A percentile compares a stretch with the other conserved stretches of the same genome.
Conservation (phyloP, 176 grass and related monocot genomes). For the Triticum timopheevii region DNA sequence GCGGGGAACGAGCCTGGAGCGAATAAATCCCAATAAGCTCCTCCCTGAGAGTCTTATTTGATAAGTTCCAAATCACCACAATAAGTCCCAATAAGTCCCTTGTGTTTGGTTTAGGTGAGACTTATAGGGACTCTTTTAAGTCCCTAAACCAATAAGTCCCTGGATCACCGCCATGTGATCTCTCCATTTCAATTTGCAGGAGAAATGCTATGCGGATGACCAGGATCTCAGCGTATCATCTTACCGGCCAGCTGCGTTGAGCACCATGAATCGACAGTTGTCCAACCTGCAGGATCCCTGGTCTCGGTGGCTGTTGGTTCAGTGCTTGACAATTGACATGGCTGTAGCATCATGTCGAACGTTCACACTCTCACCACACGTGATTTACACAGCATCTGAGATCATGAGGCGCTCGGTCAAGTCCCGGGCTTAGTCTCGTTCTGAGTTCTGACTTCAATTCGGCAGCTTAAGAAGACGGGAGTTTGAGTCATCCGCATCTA, state of each 20-base stretch:
- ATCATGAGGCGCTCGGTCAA: background rate
- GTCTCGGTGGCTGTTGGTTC: background rate
- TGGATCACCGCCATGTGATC: background rate
- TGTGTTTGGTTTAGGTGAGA: no score
- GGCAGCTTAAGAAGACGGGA: background rate
- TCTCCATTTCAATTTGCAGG: background rate
- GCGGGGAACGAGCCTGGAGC: no score
- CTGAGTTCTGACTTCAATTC: background rate
- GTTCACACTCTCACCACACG: background rate
- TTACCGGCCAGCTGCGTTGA: background rate
- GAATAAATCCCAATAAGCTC: no score
- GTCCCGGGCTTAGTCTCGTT: background rate
- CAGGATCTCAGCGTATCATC: background rate
- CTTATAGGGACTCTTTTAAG: no score
- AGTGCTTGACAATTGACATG: background rate
- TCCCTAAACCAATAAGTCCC: no score
- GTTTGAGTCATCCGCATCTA: constrained; percentile 4
- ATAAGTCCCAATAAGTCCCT: no score
- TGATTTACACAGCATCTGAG: background rate
- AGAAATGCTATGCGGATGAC: background rate
- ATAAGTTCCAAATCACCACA: no score
- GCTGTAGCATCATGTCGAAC: background rate
- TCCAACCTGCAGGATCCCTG: background rate
- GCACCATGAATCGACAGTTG: background rate
- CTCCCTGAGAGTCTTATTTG: no score